A percentile compares a stretch with the other conserved stretches of the same genome.
These are phyloP conservation scores for Candida loeiensis DNA, from an alignment of 805 yeast genomes.

Conservation along the genomic window DNA sequence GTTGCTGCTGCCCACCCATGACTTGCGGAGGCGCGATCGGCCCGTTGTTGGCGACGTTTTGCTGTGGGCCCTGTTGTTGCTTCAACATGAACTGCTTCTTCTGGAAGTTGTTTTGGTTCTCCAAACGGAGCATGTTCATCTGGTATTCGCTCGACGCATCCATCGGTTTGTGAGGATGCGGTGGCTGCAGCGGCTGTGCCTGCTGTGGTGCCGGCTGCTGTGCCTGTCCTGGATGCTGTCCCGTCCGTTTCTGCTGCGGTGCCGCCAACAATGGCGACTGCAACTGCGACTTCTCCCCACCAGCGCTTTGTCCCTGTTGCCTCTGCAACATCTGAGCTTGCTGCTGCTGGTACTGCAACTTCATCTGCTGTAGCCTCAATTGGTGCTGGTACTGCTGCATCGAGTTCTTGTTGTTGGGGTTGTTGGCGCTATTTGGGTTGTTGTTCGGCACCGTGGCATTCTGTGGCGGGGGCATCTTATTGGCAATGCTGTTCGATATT, in stretches of 20 bases:
- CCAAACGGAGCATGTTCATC: constrained; percentile 15
- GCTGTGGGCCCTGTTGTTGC: constrained; percentile 10
- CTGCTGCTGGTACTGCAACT: constrained; percentile 15
- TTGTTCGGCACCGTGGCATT: constrained; percentile 3
- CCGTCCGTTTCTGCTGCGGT: constrained; percentile 1
- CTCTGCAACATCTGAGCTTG: constrained; percentile 3
- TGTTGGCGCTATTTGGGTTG: constrained; percentile 2
- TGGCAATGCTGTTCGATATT: constrained; percentile 5
- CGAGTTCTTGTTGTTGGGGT: constrained; percentile 3
- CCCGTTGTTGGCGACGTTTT: constrained; percentile 9
- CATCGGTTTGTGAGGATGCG: constrained; percentile 8
- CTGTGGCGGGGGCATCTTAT: constrained; percentile 13
- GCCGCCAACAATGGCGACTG: constrained; percentile 9
- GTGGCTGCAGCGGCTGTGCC: neutral
- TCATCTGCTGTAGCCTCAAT: constrained; percentile 16
- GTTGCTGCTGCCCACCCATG: constrained; percentile 9
- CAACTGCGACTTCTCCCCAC: constrained; percentile 1
- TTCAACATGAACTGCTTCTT: constrained; percentile 17
- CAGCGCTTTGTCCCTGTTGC: constrained; percentile 4
- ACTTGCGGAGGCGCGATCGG: constrained; percentile 13
- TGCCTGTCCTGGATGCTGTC: neutral
- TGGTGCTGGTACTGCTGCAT: constrained; percentile 16
- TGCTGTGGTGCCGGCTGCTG: constrained; percentile 4
- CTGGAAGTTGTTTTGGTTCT: constrained; percentile 15
- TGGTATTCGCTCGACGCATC: constrained; percentile 23